A percentile compares a stretch with the other conserved stretches of the same genome.
phyloP scores from a whole-genome alignment of 345 rosid genomes.

The Corchorus capsularis region DNA sequence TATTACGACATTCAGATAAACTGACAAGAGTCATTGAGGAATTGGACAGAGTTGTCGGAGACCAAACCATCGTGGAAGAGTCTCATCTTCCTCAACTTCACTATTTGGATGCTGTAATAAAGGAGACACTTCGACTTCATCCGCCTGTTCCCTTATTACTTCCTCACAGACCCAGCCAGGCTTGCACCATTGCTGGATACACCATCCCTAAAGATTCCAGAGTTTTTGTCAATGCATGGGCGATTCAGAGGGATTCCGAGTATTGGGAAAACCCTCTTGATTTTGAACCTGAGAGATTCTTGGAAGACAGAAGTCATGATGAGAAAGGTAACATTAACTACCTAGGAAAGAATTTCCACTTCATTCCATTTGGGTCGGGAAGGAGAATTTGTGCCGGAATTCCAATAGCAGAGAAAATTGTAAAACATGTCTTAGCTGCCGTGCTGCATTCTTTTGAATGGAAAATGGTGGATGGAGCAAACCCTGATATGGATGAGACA shows the following conservation, averaged over 20 bases:
- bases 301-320: neutral
- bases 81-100: neutral
- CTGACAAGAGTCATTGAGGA: conserved; percentile 14
- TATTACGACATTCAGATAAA: conserved; percentile 7
- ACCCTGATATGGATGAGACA: conserved; percentile 17
- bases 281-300: conserved; percentile 21
- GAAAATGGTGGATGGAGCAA: neutral
- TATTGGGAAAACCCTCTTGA: conserved; percentile 5
- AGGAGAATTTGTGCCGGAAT: conserved; percentile 32
- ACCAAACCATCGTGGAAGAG: conserved; percentile 17
- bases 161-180: neutral
- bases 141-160: conserved; percentile 19
- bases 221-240: conserved; percentile 15
- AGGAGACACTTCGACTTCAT: conserved; percentile 21
- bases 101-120: conserved; percentile 14
- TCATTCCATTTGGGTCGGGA: conserved; percentile 28
- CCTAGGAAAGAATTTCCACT: conserved; percentile 9
- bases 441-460: conserved; percentile 16
- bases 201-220: conserved; percentile 20
- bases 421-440: neutral
- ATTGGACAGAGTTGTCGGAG: conserved; percentile 12
- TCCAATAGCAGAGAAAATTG: conserved; percentile 23
- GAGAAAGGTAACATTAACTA: neutral
- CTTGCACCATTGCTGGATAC: conserved; percentile 3
- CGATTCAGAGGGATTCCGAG: conserved; percentile 18